Base-by-base conservation (phyloP, 495 filamentous ascomycete genomes). In the Oidiodendron maius region DNA sequence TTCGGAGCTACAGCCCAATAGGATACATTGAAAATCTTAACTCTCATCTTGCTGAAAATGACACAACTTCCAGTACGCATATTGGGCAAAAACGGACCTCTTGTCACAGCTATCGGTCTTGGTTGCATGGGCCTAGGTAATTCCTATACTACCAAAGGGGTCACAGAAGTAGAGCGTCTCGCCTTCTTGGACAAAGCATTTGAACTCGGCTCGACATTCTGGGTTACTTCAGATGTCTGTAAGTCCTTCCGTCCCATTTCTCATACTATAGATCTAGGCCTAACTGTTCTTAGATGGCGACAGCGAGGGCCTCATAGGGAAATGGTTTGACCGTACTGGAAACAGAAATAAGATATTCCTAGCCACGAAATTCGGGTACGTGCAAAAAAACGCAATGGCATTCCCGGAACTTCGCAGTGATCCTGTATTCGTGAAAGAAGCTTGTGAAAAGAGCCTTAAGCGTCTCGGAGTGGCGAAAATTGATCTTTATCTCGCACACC, bases 201-300 rank as follows among this genome's bases (percentile, higher is more conserved):
- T 37, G 68, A 77, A 46, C 58, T 75, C 12, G 81, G 81, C 1
- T 63, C 70, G 32, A 73, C 51, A 0, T 75, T 76, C 44, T 85
- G 82, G 82, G 82, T 84, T 55, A 75, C 66, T 12, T 71, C 81
- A 22, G 73, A 83, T n/a, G n/a, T n/a, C n/a, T n/a, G 44, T 53
- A 26, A 45, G 50, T 44, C 16, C 20, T 32, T 16, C 45, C 20
- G 21, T 17, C 15, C n/a, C 11, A 23, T 4, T 28, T 42, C 8
- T 8, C 36, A 9, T 40, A 28, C 34, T 11, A 21, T 41, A n/a
- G 6, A 3, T 30, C 16, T 40, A 40, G 18, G 6, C 12, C 6
- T 40, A 17, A 8, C 37, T 30, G 2, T 43, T 38, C 22, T 30
- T 50, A 4, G 36, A 50, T 26, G 45, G 50, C 13, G 75, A 79